These are phyloP conservation scores for Capronia coronata DNA, from an alignment of 2,329 filamentous ascomycete species.

Conservation along the genomic window DNA sequence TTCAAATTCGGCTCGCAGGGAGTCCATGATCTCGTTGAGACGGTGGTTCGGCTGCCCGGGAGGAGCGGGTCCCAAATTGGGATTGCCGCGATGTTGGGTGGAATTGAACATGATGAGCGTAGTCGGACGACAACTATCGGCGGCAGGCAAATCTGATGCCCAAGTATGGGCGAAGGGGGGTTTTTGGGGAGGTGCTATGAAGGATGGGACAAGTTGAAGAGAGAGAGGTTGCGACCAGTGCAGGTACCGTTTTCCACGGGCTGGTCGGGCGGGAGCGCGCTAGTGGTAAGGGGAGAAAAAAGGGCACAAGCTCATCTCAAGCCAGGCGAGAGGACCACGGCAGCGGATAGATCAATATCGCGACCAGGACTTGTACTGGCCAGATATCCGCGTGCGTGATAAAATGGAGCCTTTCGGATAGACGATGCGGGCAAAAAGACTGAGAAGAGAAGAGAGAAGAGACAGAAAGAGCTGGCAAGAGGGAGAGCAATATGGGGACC, in stretches of 20 bases:
- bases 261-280: constrained; percentile 14
- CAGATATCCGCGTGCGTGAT: neutral
- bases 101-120: constrained; percentile 27
- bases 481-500: too few relatives aligned
- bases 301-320: constrained; percentile 19
- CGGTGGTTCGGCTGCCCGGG: constrained; percentile 54
- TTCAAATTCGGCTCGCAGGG: constrained; percentile 86
- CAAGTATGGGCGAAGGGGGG: constrained; percentile 1
- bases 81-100: constrained; percentile 28
- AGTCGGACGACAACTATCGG: neutral
- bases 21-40: constrained; percentile 84
- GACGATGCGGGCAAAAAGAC: neutral
- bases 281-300: constrained; percentile 27
- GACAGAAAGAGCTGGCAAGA: too few relatives aligned
- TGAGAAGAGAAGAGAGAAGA: neutral
- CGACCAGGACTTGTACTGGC: neutral
- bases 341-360: neutral
- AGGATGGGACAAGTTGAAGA: neutral
- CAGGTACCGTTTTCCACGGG: constrained; percentile 16
- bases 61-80: constrained; percentile 42
- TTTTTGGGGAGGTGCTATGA: neutral
- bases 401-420: neutral
- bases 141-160: neutral
- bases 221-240: constrained; percentile 10
- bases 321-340: constrained; percentile 1